These are phyloP conservation scores for Raffaelea albimanens DNA, from an alignment of 2,329 filamentous ascomycete genomes.

Conservation along the genomic window DNA sequence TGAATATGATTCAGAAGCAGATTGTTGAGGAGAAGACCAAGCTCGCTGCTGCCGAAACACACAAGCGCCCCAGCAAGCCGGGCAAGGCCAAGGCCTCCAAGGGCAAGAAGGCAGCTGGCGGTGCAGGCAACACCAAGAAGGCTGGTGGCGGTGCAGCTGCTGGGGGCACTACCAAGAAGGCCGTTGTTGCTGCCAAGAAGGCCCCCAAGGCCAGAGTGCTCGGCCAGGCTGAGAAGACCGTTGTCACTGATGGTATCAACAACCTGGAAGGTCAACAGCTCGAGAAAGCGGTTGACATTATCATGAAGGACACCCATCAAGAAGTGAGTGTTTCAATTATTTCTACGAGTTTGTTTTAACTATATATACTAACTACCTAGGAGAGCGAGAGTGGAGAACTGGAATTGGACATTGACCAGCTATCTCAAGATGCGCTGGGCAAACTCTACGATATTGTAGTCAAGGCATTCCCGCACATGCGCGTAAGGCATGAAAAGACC, in stretches of 20 bases:
- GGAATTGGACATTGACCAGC: constrained; percentile 49
- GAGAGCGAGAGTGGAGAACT: constrained; percentile 52
- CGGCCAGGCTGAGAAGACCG: constrained; percentile 76
- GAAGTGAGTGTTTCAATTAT: constrained; percentile 54
- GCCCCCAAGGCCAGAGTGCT: constrained; percentile 48
- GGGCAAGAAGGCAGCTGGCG: constrained; percentile 28
- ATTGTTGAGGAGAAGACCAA: constrained; percentile 64
- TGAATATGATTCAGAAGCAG: constrained; percentile 58
- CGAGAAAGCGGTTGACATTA: constrained; percentile 74
- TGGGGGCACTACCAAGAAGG: constrained; percentile 23
- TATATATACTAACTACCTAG: constrained; percentile 20
- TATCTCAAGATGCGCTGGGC: constrained; percentile 44
- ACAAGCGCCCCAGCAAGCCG: constrained; percentile 49
- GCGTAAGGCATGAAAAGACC: constrained; percentile 23
- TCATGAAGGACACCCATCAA: constrained; percentile 74
- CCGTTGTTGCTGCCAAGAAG: constrained; percentile 31
- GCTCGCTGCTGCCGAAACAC: constrained; percentile 40
- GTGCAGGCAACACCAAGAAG: constrained; percentile 12
- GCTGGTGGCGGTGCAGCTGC: constrained; percentile 11
- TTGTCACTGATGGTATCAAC: constrained; percentile 79
- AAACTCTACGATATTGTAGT: constrained; percentile 39
- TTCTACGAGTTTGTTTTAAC: background rate
- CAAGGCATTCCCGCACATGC: constrained; percentile 27
- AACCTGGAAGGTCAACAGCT: constrained; percentile 72
- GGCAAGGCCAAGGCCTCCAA: constrained; percentile 47